phyloP scores from a whole-genome alignment of 1,284 basidiomycete species.

The Farysia itapuensis region DNA sequence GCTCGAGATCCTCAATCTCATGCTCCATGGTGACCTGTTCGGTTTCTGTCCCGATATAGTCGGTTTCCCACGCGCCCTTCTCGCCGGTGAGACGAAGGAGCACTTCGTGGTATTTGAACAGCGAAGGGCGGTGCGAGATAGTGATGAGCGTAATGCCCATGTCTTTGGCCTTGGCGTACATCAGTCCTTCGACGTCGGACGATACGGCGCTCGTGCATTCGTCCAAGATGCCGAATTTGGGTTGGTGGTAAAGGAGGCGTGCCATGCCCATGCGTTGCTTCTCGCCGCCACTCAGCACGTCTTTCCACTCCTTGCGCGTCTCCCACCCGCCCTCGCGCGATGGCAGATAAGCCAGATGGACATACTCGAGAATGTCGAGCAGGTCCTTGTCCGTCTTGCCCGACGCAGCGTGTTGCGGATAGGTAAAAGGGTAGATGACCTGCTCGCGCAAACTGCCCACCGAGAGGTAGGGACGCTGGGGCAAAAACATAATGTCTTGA shows the following conservation, averaged over 20 bases:
- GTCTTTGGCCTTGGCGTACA: slow-evolving; percentile 93
- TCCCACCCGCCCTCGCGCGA: slow-evolving; percentile 75
- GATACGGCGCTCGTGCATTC: slow-evolving; percentile 96
- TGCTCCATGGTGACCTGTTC: slow-evolving; percentile 70
- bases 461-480: slow-evolving; percentile 88
- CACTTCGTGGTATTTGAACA: slow-evolving; percentile 72
- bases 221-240: slow-evolving; percentile 66
- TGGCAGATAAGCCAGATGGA: slow-evolving; percentile 83
- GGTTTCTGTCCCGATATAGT: slow-evolving; percentile 71
- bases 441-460: slow-evolving; percentile 85
- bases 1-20: slow-evolving; percentile 60
- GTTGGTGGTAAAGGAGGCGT: slow-evolving; percentile 79
- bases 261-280: slow-evolving; percentile 70
- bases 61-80: slow-evolving; percentile 72
- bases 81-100: slow-evolving; percentile 73
- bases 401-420: slow-evolving; percentile 49
- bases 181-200: slow-evolving; percentile 89
- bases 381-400: slow-evolving; percentile 72
- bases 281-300: slow-evolving; percentile 77
- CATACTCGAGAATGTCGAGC: slow-evolving; percentile 73
- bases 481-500: slow-evolving; percentile 77
- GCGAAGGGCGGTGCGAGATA: slow-evolving; percentile 69
- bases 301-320: slow-evolving; percentile 89
- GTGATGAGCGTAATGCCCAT: slow-evolving; percentile 86
- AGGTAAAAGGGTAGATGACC: slow-evolving; percentile 62